phyloP scores from a whole-genome alignment of 31 red algal genomes.

The Pterothamnion heteromorphum region DNA sequence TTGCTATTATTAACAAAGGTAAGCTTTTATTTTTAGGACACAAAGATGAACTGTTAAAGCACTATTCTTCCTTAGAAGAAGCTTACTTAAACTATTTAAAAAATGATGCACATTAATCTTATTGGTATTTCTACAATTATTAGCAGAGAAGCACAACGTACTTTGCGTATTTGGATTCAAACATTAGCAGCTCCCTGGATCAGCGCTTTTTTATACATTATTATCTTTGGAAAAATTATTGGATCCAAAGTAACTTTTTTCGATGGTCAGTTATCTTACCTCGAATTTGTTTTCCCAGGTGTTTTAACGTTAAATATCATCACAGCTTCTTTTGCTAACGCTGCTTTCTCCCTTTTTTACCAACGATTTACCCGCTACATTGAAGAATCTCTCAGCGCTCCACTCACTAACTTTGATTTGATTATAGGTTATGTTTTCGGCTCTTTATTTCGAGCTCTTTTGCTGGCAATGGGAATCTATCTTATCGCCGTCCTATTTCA shows the following conservation, averaged over 20 bases:
- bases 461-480: background rate
- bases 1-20: slow-evolving; percentile 21
- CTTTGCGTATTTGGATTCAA: background rate
- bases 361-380: background rate
- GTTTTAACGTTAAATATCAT: background rate
- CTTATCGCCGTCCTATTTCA: background rate
- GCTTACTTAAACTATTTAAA: background rate
- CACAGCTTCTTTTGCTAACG: background rate
- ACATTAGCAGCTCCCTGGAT: background rate
- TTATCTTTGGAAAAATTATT: slow-evolving; percentile 11
- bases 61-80: background rate
- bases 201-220: background rate
- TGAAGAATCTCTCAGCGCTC: background rate
- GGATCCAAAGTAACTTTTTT: background rate
- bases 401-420: background rate
- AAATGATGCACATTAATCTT: background rate
- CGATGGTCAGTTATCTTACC: background rate
- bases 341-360: background rate
- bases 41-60: background rate
- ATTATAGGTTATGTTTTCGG: background rate
- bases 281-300: background rate
- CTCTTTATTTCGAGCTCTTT: background rate
- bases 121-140: background rate
- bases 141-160: background rate
- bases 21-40: background rate